Evolutionary conservation across 441 rosid genomes (phyloP).

Genomic region (Metrosideros polymorpha): DNA sequence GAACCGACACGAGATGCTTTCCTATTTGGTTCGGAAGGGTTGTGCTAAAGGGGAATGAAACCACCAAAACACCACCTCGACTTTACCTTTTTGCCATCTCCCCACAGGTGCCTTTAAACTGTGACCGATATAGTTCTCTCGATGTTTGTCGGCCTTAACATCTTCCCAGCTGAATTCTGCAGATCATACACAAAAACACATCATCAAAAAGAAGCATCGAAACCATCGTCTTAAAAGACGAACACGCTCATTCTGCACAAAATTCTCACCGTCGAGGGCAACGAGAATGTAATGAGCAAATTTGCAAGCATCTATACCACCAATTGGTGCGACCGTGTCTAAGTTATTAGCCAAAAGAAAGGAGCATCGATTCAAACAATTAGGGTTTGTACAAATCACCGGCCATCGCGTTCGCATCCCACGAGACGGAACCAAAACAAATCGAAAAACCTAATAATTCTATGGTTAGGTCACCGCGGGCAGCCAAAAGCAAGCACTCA

Average conservation of each 20-base stretch:
- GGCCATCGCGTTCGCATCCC: neutral
- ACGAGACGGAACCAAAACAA: neutral
- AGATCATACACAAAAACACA: neutral
- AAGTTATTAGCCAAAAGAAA: neutral
- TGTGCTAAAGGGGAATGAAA: neutral
- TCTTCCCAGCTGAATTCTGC: constrained; percentile 98
- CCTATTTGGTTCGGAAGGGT: neutral
- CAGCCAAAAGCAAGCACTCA: neutral
- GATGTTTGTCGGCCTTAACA: constrained; percentile 83
- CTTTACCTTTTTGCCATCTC: constrained; percentile 92
- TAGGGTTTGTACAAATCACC: neutral
- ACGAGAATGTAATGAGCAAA: neutral
- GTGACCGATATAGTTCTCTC: constrained; percentile 94
- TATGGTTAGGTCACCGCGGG: neutral
- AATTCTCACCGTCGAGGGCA: neutral
- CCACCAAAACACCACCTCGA: neutral
- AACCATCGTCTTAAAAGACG: neutral
- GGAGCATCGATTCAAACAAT: neutral
- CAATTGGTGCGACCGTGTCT: neutral
- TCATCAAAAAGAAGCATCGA: neutral
- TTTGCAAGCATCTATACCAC: neutral
- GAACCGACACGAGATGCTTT: neutral
- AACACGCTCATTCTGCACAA: neutral
- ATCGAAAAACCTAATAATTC: neutral
- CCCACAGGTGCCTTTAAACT: constrained; percentile 95